These are phyloP conservation scores for Pseudomonodictys pantanalensis DNA, from an alignment of 495 filamentous ascomycete species.

Conservation along the genomic window DNA sequence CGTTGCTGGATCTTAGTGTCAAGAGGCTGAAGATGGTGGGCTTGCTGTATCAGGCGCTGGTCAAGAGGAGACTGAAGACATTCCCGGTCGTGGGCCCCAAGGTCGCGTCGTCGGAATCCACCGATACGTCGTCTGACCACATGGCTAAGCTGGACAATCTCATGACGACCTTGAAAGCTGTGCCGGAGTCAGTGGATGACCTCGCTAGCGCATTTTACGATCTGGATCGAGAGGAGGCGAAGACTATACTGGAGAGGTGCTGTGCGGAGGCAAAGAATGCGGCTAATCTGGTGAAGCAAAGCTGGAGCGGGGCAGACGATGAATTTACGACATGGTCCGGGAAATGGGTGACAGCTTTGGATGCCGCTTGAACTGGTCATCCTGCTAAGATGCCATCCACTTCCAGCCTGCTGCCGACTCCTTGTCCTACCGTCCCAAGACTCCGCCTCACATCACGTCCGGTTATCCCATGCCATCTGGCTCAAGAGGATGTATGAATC, in stretches of 20 bases:
- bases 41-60: slow-evolving; percentile 57
- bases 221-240: slow-evolving; percentile 44
- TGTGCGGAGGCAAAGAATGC: slow-evolving; percentile 35
- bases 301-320: slow-evolving; percentile 38
- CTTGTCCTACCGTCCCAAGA: no score
- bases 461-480: no score
- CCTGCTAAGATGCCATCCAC: no score
- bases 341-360: slow-evolving; percentile 36
- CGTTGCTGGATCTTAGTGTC: slow-evolving; percentile 55
- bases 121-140: not conserved
- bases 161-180: slow-evolving; percentile 41
- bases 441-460: no score
- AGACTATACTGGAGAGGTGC: slow-evolving; percentile 28
- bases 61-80: slow-evolving; percentile 59
- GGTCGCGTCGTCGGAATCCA: not conserved
- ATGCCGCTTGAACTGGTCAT: slow-evolving; percentile 3
- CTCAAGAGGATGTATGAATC: no score
- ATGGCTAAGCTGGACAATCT: slow-evolving; percentile 40
- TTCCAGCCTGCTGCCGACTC: no score
- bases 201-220: slow-evolving; percentile 52
- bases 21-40: slow-evolving; percentile 57
- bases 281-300: slow-evolving; percentile 14
- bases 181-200: slow-evolving; percentile 50
- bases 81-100: slow-evolving; percentile 37
- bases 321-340: slow-evolving; percentile 40